These are phyloP conservation scores for Castanea mollissima DNA, from an alignment of 306 rosid species.

Conservation along the genomic window DNA sequence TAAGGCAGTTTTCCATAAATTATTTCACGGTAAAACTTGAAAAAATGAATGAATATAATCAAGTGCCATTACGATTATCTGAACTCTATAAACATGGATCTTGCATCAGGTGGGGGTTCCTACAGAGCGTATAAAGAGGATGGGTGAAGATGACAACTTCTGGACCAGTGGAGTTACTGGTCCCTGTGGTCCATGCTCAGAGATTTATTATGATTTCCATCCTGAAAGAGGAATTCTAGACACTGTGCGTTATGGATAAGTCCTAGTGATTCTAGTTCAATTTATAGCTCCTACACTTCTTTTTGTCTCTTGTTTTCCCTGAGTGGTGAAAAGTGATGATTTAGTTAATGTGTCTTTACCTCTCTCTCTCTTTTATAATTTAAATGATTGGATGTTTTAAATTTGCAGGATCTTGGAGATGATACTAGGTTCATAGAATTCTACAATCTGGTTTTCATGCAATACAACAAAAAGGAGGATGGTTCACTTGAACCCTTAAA, in stretches of 20 bases:
- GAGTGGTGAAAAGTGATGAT: constrained; percentile 22
- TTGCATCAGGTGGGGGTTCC: constrained; percentile 79
- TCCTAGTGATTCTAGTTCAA: constrained; percentile 14
- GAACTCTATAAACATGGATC: constrained; percentile 14
- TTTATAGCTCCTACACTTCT: constrained; percentile 2
- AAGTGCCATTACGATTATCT: neutral
- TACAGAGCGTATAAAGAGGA: constrained; percentile 70
- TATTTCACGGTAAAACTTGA: neutral
- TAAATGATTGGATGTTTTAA: constrained; percentile 10
- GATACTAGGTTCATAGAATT: constrained; percentile 87
- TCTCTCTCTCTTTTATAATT: neutral
- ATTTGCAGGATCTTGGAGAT: constrained; percentile 79
- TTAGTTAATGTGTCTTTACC: neutral
- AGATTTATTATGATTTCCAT: constrained; percentile 90
- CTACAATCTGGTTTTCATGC: constrained; percentile 95
- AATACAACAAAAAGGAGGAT: constrained; percentile 82
- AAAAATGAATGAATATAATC: neutral
- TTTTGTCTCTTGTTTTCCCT: constrained; percentile 10
- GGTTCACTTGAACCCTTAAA: constrained; percentile 86
- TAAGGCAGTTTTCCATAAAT: neutral
- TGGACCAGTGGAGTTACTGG: constrained; percentile 92
- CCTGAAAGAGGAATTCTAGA: constrained; percentile 71
- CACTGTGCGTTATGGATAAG: constrained; percentile 43
- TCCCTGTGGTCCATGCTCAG: constrained; percentile 98
- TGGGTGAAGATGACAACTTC: constrained; percentile 94